Conservation (phyloP, 805 yeast species). For the Hanseniaspora nectarophila region DNA sequence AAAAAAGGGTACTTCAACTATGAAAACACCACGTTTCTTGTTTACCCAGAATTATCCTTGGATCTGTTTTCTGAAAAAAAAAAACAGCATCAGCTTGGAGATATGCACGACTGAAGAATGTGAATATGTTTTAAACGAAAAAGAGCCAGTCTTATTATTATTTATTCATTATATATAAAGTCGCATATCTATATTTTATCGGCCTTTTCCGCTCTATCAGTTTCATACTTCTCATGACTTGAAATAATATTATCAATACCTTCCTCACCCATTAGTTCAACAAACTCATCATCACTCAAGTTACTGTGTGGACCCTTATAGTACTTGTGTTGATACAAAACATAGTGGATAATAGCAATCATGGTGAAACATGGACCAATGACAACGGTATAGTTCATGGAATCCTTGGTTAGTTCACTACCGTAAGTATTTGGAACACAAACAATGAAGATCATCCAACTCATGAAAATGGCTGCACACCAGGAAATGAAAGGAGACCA, state of each 20-base stretch:
- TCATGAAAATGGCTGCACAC: conserved; percentile 38
- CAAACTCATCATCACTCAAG: conserved; percentile 21
- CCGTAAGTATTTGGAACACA: conserved; percentile 51
- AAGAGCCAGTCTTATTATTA: too few relatives aligned
- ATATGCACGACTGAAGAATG: too few relatives aligned
- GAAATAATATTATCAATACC: conserved; percentile 18
- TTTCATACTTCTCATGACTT: too few relatives aligned
- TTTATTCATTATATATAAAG: too few relatives aligned
- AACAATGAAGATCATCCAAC: conserved; percentile 40
- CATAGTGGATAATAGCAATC: conserved; percentile 40
- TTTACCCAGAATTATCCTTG: too few relatives aligned
- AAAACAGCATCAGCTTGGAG: too few relatives aligned
- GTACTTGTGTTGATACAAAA: conserved; percentile 37
- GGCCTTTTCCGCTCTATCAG: too few relatives aligned
- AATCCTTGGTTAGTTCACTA: conserved; percentile 28
- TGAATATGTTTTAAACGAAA: too few relatives aligned
- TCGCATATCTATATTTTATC: too few relatives aligned
- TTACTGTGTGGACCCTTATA: conserved; percentile 44
- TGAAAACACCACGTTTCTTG: too few relatives aligned
- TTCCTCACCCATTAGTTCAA: conserved; percentile 21
- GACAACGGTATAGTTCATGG: conserved; percentile 60
- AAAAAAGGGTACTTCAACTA: too few relatives aligned
- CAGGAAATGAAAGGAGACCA: conserved; percentile 35
- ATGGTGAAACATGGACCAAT: conserved; percentile 49
- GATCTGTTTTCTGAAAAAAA: too few relatives aligned